Percentiles rank a stretch among this genome's conserved stretches.
phyloP scores from a whole-genome alignment of 345 rosid genomes.

The Dimocarpus longan region DNA sequence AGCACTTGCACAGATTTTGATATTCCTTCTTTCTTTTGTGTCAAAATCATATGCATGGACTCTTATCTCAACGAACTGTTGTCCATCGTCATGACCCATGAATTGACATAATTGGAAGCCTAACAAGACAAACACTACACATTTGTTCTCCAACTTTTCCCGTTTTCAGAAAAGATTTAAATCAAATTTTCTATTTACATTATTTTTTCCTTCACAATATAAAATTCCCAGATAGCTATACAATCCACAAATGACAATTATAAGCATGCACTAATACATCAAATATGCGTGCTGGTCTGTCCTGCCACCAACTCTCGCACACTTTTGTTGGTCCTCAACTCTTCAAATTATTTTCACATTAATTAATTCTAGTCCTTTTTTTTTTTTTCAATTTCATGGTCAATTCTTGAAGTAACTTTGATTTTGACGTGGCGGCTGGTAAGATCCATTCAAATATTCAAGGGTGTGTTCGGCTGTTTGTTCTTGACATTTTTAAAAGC shows the following conservation, averaged over 20 bases:
- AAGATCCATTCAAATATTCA: neutral
- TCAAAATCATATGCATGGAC: neutral
- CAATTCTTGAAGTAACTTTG: neutral
- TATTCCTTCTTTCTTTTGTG: neutral
- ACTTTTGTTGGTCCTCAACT: neutral
- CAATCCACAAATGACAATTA: neutral
- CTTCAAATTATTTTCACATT: too few relatives aligned
- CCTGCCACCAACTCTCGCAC: neutral
- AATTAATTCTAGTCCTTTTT: too few relatives aligned
- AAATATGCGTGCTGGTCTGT: neutral
- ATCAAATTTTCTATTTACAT: neutral
- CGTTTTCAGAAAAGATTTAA: neutral
- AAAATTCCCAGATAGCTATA: conserved; percentile 6
- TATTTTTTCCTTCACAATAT: neutral
- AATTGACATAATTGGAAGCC: neutral
- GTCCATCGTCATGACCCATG: neutral
- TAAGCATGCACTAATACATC: conserved; percentile 7
- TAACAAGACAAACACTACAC: neutral
- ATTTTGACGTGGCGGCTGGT: neutral
- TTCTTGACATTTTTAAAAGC: neutral
- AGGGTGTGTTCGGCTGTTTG: too few relatives aligned
- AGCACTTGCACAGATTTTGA: neutral
- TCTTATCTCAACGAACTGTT: neutral
- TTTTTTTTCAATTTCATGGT: neutral
- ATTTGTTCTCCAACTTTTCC: neutral